These are phyloP conservation scores for Eutypella sp. DNA, from an alignment of 2,329 filamentous ascomycete genomes.

Conservation along the genomic window DNA sequence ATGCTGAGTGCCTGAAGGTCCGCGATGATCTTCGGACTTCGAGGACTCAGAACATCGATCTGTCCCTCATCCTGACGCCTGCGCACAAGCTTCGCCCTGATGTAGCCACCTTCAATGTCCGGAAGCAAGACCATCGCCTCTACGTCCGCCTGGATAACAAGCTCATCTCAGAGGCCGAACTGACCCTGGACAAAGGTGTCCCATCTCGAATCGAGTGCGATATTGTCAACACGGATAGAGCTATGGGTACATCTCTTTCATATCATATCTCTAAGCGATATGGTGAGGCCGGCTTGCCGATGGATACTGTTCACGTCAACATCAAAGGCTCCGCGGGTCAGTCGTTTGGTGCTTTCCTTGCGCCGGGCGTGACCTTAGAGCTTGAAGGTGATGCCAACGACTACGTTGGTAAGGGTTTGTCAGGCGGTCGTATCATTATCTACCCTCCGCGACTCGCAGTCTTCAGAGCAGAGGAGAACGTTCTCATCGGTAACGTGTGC, in stretches of 20 bases:
- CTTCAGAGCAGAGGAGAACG: conserved; percentile 94
- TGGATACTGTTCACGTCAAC: conserved; percentile 93
- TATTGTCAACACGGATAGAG: conserved; percentile 93
- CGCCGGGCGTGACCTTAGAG: conserved; percentile 88
- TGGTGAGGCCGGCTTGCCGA: conserved; percentile 80
- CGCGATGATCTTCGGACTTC: conserved; percentile 81
- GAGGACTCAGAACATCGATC: conserved; percentile 89
- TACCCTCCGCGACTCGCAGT: conserved; percentile 87
- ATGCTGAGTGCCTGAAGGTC: conserved; percentile 79
- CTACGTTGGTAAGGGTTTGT: conserved; percentile 93
- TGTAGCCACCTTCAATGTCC: conserved; percentile 94
- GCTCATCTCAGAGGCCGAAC: conserved; percentile 89
- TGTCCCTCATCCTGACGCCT: conserved; percentile 87
- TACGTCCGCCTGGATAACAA: conserved; percentile 95
- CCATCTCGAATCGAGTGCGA: conserved; percentile 93
- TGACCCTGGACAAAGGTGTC: conserved; percentile 89
- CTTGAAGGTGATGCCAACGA: conserved; percentile 95
- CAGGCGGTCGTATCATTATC: conserved; percentile 86
- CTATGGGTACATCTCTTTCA: conserved; percentile 86
- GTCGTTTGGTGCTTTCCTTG: conserved; percentile 91
- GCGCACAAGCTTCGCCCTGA: conserved; percentile 93
- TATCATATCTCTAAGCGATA: conserved; percentile 94
- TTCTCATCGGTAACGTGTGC: conserved; percentile 90
- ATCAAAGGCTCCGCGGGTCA: conserved; percentile 95
- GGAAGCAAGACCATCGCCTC: conserved; percentile 93